phyloP scores from a whole-genome alignment of 2,329 filamentous ascomycete genomes.

The Pyrenophora seminiperda region DNA sequence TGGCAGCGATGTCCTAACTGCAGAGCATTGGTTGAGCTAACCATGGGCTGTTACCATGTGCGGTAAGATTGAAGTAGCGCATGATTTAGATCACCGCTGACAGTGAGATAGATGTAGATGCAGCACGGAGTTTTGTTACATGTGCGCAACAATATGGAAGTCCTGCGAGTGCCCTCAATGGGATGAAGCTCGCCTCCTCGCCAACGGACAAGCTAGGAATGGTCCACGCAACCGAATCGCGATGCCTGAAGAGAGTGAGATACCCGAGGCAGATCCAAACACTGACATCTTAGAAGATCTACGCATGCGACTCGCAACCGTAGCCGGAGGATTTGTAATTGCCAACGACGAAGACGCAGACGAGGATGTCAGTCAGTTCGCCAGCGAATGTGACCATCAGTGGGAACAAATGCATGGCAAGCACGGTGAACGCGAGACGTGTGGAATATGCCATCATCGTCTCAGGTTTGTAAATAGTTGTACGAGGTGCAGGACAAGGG shows the following conservation, averaged over 20 bases:
- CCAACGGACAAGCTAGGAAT: not conserved
- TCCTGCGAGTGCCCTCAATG: conserved; percentile 11
- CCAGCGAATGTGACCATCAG: not conserved
- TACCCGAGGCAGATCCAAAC: conserved; percentile 14
- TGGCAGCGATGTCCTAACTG: conserved; percentile 19
- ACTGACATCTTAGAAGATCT: too few relatives aligned
- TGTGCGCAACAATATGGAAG: conserved; percentile 58
- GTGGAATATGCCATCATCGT: not conserved
- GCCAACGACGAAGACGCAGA: conserved; percentile 8
- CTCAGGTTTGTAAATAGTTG: not conserved
- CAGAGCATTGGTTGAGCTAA: conserved; percentile 19
- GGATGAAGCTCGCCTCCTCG: not conserved
- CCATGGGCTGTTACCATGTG: conserved; percentile 21
- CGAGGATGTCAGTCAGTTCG: not conserved
- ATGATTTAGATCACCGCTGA: not conserved
- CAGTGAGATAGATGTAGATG: conserved; percentile 50
- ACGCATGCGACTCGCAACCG: conserved; percentile 18
- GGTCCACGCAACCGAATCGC: conserved; percentile 9
- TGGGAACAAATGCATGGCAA: not conserved
- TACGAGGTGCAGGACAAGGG: not conserved
- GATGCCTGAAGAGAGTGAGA: conserved; percentile 23
- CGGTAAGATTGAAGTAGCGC: conserved; percentile 6
- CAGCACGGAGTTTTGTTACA: conserved; percentile 71
- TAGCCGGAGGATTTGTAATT: conserved; percentile 20
- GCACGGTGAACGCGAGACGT: not conserved